phyloP scores from a whole-genome alignment of 768 basidiomycete genomes.

The Suillus subalutaceus region DNA sequence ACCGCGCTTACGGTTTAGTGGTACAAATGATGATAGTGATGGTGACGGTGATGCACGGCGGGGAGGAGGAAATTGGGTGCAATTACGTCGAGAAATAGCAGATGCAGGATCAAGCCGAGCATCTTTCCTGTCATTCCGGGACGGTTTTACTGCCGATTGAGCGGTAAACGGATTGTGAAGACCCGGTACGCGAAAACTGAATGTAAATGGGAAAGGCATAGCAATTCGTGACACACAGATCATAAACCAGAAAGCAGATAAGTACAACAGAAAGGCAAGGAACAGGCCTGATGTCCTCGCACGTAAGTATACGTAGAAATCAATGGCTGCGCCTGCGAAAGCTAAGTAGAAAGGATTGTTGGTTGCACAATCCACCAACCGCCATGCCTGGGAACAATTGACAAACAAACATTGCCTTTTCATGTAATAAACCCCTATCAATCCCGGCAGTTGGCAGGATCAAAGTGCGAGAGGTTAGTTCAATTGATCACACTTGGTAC shows the following conservation, averaged over 20 bases:
- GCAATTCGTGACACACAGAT: constrained; percentile 26
- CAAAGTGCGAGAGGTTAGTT: neutral
- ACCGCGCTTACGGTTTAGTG: constrained; percentile 61
- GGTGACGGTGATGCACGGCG: constrained; percentile 26
- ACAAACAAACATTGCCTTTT: constrained; percentile 1
- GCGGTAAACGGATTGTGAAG: constrained; percentile 65
- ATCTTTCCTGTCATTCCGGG: constrained; percentile 31
- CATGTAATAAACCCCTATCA: neutral
- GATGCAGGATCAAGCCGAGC: constrained; percentile 11
- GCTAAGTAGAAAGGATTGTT: neutral
- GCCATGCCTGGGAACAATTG: neutral
- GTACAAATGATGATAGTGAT: constrained; percentile 38
- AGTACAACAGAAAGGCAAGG: constrained; percentile 6
- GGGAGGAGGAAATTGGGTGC: constrained; percentile 18
- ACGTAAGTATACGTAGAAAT: neutral
- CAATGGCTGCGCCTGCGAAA: neutral
- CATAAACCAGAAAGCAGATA: constrained; percentile 19
- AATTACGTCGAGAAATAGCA: constrained; percentile 25
- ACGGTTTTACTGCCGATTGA: constrained; percentile 22
- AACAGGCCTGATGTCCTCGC: neutral
- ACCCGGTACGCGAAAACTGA: constrained; percentile 66
- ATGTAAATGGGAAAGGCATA: constrained; percentile 73
- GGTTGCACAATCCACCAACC: neutral
- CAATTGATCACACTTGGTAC: neutral
- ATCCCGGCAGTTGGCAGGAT: too few relatives aligned